Percentiles rank a stretch among this genome's conserved stretches.
Evolutionary conservation across 2,329 filamentous ascomycete species (phyloP).

Genomic region (Aspergillus proliferans): DNA sequence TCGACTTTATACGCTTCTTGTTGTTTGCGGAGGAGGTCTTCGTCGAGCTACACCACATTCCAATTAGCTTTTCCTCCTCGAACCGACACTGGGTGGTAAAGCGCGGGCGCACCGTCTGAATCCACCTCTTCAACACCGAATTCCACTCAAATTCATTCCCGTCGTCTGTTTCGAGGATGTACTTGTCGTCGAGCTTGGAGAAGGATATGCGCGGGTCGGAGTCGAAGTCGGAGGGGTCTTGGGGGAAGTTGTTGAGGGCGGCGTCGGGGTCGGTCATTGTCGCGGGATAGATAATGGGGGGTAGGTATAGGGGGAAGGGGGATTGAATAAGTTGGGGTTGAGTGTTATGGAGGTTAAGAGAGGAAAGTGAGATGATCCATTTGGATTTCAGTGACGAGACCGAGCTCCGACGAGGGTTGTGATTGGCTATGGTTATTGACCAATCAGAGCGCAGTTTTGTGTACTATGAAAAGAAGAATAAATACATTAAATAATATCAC

Average conservation of each 20-base stretch:
- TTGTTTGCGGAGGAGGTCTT: conserved; percentile 55
- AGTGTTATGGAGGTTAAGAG: too few relatives aligned
- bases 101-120: conserved; percentile 52
- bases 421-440: fast-evolving
- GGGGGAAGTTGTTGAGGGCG: conserved; percentile 39
- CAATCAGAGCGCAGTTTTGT: too few relatives aligned
- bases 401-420: too few relatives aligned
- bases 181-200: conserved; percentile 75
- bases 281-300: too few relatives aligned
- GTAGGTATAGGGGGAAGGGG: too few relatives aligned
- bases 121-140: conserved; percentile 64
- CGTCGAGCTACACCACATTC: conserved; percentile 48
- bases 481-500: too few relatives aligned
- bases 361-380: too few relatives aligned
- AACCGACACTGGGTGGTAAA: conserved; percentile 15
- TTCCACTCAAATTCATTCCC: conserved; percentile 83
- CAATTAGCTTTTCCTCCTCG: neutral
- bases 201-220: conserved; percentile 77
- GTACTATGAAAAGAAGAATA: too few relatives aligned
- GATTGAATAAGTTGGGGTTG: too few relatives aligned
- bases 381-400: too few relatives aligned
- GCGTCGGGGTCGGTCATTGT: conserved; percentile 4
- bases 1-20: conserved; percentile 55
- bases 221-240: conserved; percentile 62
- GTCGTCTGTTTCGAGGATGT: conserved; percentile 76